Base-by-base conservation (phyloP, 148 eudicot genomes). In the Rhododendron ferrugineum region DNA sequence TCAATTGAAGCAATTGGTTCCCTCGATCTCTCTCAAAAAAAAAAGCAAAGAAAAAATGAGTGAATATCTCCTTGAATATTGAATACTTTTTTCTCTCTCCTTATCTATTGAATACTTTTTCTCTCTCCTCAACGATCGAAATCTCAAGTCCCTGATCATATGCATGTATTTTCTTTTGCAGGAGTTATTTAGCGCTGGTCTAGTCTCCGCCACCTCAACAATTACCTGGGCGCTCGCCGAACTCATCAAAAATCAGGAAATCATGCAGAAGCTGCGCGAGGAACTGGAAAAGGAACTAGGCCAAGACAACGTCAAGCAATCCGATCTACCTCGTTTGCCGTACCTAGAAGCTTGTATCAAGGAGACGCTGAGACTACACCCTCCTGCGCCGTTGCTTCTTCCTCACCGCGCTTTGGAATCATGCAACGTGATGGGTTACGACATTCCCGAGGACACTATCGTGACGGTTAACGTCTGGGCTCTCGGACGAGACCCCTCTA, bases 341-440 rank as follows among this genome's bases (percentile, higher is more conserved):
- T 89, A 89, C 81, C n/a, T 89, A 32, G 82, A 89, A 34, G 88
- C 88, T 23, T 82, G 85, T 40, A 23, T 86, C 5, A 86, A 86
- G 26, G 88, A 86, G 72, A 60, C 88, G 3, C 6, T 86, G 1
- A 56, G 88, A 16, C 34, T 86, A 4, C 88, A 86, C 85, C 85
- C 85, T n/a, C 83, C 87, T n/a, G 68, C 60, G 0, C 85, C 86
- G 10, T 80, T 89, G 26, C 82, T 89, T 18, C 30, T 89, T 32
- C 87, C 90, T 36, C 90, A 84, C 47, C 79, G 80, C 4, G 88
- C 90, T 3, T 30, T 32, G 8, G 32, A 64, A 18, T 73, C 83
- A 32, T 85, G 86, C 15, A 75, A 89, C 26, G 54, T 86, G 20
- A 80, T 78, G 73, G 84, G 85, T 2, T 85, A 89, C 79, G 11